Evolutionary conservation across 2,329 filamentous ascomycete genomes (phyloP).

Genomic region (Diplocarpon rosae): DNA sequence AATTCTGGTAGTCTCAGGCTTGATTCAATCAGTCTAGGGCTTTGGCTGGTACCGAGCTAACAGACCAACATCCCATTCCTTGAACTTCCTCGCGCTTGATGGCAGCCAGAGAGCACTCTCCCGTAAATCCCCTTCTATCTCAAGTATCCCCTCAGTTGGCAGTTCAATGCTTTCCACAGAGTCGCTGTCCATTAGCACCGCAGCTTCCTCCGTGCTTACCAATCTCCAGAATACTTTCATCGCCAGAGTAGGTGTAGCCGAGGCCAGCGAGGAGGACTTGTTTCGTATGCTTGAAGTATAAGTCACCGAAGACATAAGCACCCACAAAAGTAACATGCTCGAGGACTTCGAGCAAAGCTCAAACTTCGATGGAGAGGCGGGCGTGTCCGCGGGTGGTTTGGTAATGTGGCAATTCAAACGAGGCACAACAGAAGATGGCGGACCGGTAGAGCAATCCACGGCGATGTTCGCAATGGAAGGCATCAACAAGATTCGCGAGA

Average conservation of each 20-base stretch:
- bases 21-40: no score
- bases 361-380: background rate
- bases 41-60: conserved; percentile 39
- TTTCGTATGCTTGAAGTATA: no score
- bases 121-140: conserved; percentile 30
- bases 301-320: conserved; percentile 1
- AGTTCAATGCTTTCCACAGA: conserved; percentile 45
- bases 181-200: conserved; percentile 10
- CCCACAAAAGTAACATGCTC: conserved; percentile 6
- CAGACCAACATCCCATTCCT: conserved; percentile 58
- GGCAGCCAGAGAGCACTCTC: conserved; percentile 44
- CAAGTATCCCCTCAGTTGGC: conserved; percentile 38
- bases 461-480: conserved; percentile 4
- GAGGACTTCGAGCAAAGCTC: background rate
- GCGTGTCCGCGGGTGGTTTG: no score
- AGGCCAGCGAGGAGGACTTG: background rate
- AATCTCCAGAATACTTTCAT: conserved; percentile 25
- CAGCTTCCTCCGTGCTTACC: conserved; percentile 7
- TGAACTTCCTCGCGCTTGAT: conserved; percentile 42
- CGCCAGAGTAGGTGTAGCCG: conserved; percentile 5
- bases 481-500: conserved; percentile 12
- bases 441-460: no score
- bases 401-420: no score
- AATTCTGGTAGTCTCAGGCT: no score
- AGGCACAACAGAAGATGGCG: no score